Conservation (phyloP, 441 rosid genomes). For the Adansonia grandidieri region DNA sequence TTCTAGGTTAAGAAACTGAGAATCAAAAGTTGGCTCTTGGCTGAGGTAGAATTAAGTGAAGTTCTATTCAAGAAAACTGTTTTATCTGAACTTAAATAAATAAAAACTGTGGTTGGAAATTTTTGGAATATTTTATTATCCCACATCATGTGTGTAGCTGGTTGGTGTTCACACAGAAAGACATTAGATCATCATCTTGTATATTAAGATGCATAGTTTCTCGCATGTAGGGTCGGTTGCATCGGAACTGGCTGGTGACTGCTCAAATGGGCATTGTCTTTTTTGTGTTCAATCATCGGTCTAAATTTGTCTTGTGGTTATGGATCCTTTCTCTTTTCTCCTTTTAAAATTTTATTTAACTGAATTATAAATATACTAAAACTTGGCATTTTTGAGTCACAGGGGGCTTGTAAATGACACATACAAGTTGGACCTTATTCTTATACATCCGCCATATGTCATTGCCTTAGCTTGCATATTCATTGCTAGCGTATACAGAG, state of each 20-base stretch:
- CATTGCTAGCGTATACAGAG: constrained; percentile 74
- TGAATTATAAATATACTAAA: background rate
- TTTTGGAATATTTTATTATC: background rate
- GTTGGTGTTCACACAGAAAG: background rate
- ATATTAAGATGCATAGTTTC: constrained; percentile 11
- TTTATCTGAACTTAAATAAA: background rate
- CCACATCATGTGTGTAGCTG: background rate
- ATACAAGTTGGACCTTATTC: constrained; percentile 94
- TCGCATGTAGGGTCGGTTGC: background rate
- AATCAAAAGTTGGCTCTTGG: background rate
- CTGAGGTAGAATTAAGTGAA: background rate
- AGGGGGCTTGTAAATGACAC: constrained; percentile 98
- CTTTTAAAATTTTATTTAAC: constrained; percentile 2
- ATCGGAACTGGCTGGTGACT: background rate
- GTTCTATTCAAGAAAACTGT: background rate
- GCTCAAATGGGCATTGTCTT: background rate
- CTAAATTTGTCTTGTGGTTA: background rate
- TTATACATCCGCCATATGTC: constrained; percentile 79
- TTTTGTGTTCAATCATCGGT: background rate
- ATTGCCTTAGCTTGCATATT: constrained; percentile 90
- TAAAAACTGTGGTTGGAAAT: background rate
- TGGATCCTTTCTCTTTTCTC: constrained; percentile 2
- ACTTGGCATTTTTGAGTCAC: constrained; percentile 30
- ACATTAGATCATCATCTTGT: background rate
- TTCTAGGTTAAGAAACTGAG: constrained; percentile 8